Conservation (phyloP, 129 eudicot genomes). For the Arctium minus region DNA sequence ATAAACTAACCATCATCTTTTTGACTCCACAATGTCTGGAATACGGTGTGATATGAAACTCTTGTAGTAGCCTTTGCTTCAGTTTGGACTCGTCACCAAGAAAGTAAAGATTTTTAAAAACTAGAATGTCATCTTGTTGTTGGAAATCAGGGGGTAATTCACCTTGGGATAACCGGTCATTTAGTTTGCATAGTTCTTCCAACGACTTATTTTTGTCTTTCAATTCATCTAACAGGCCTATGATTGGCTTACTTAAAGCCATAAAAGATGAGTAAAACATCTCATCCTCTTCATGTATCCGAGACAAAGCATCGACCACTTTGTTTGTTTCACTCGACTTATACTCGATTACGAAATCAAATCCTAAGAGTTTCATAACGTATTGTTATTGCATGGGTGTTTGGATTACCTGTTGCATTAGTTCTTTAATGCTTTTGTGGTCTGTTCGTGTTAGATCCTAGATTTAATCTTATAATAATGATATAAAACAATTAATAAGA, state of each 20-base stretch:
- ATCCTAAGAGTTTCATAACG: not conserved
- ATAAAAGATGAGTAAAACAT: not conserved
- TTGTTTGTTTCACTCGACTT: not conserved
- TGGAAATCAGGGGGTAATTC: not conserved
- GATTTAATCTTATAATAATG: no score
- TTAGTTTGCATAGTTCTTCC: no score
- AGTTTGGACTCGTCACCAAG: no score
- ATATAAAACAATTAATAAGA: no score
- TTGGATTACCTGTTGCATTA: slow-evolving; percentile 3
- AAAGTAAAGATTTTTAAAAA: not conserved
- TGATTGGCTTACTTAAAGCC: not conserved
- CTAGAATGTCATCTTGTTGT: not conserved
- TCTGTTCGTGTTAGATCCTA: not conserved
- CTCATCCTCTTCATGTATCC: not conserved
- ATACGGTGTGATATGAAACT: no score
- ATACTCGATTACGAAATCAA: not conserved
- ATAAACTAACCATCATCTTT: not conserved
- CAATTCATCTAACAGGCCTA: not conserved
- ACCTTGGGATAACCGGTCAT: not conserved
- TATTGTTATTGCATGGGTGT: not conserved
- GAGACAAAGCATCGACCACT: not conserved
- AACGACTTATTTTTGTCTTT: not conserved
- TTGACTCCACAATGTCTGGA: not conserved
- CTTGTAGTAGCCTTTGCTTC: no score
- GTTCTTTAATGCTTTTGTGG: not conserved